A percentile compares a stretch with the other conserved stretches of the same genome.
These are phyloP conservation scores for Aspergillus sp. DNA, from an alignment of 2,329 filamentous ascomycete genomes.

Conservation along the genomic window DNA sequence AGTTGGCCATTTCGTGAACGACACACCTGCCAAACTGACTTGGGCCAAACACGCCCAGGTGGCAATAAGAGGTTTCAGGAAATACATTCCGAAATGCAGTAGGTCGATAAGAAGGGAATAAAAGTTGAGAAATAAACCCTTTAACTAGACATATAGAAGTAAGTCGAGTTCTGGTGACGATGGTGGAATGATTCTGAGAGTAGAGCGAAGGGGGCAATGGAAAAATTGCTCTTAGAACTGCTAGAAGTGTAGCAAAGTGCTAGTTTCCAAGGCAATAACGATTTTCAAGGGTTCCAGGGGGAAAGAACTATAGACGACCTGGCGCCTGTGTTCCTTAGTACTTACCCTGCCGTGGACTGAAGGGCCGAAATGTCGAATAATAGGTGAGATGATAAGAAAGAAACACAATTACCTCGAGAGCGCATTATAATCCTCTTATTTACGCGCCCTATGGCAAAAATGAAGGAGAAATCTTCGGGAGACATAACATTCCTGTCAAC, in stretches of 20 bases:
- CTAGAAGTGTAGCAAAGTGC: neutral
- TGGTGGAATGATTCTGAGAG: neutral
- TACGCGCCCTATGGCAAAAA: neutral
- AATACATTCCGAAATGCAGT: constrained; percentile 47
- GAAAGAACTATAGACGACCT: neutral
- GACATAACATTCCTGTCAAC: constrained; percentile 12
- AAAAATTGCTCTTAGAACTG: neutral
- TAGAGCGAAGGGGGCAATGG: neutral
- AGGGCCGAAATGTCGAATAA: neutral
- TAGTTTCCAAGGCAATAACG: neutral
- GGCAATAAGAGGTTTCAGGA: constrained; percentile 50
- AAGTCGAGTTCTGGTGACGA: neutral
- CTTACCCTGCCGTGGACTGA: neutral
- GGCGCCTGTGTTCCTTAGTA: neutral
- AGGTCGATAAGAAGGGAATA: neutral
- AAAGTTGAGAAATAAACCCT: neutral
- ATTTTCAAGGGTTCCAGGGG: neutral
- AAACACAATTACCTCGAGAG: neutral
- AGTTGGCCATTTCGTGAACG: constrained; percentile 54
- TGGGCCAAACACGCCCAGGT: constrained; percentile 43
- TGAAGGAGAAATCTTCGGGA: neutral
- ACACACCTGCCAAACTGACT: constrained; percentile 48
- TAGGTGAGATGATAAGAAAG: neutral
- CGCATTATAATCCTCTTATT: neutral
- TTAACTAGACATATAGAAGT: neutral